phyloP scores from a whole-genome alignment of 1,284 basidiomycete species.

The Sporisorium iseilematis-ciliati region DNA sequence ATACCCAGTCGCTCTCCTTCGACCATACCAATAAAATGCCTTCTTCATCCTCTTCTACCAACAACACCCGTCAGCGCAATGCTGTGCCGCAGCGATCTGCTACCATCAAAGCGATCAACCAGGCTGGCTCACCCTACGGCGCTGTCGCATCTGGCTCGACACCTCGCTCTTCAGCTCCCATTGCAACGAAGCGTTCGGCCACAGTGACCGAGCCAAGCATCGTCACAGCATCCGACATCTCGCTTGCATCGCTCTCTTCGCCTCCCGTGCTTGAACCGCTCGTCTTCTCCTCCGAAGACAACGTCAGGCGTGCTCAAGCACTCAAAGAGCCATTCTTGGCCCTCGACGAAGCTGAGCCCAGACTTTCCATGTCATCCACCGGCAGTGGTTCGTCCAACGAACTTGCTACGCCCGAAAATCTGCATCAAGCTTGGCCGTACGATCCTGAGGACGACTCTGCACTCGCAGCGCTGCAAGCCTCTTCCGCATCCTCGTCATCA shows the following conservation, averaged over 20 bases:
- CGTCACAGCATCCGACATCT: neutral
- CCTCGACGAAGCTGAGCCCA: conserved; percentile 32
- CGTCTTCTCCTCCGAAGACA: conserved; percentile 9
- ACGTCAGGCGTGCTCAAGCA: neutral
- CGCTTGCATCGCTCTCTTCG: conserved; percentile 14
- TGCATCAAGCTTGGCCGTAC: conserved; percentile 36
- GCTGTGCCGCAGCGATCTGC: conserved; percentile 20
- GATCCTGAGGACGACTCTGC: conserved; percentile 14
- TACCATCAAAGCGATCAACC: conserved; percentile 29
- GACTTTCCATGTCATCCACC: conserved; percentile 55
- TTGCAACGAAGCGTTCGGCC: neutral
- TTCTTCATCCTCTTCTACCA: neutral
- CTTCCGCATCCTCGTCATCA: neutral
- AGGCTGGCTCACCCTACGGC: neutral
- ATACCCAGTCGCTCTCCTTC: conserved; percentile 8
- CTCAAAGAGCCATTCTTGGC: conserved; percentile 10
- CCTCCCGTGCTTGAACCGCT: conserved; percentile 28
- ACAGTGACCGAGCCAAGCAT: conserved; percentile 7
- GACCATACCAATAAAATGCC: neutral
- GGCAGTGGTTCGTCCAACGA: conserved; percentile 50
- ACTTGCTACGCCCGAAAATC: conserved; percentile 48
- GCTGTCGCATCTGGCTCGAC: neutral
- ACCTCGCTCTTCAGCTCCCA: neutral
- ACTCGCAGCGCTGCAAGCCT: conserved; percentile 19
- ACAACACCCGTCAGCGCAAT: neutral